Conservation (phyloP, 306 rosid genomes). For the Cotoneaster glaucophyllus region DNA sequence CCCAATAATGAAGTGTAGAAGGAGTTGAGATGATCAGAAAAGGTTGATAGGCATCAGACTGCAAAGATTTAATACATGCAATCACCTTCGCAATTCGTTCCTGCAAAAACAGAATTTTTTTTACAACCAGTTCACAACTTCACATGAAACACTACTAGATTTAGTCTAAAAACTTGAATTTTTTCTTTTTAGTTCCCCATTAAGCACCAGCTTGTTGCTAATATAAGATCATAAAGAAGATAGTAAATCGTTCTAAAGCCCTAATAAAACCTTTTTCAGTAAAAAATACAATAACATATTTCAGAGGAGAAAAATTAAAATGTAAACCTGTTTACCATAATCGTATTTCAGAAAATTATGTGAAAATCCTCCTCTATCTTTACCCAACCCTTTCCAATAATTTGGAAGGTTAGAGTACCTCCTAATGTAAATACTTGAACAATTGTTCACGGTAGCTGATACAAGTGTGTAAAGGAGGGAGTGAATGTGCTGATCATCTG, state of each 20-base stretch:
- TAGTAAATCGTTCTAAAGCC: neutral
- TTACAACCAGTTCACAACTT: neutral
- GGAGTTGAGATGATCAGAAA: constrained; percentile 56
- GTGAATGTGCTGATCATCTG: neutral
- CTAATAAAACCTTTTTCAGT: neutral
- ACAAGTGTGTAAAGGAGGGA: neutral
- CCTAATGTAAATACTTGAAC: neutral
- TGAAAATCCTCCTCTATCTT: neutral
- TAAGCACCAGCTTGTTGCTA: neutral
- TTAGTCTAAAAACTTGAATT: neutral
- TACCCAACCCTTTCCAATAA: neutral
- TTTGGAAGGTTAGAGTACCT: neutral
- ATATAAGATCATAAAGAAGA: neutral
- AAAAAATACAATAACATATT: neutral
- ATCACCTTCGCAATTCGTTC: constrained; percentile 43
- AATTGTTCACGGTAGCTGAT: neutral
- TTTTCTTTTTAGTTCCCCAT: neutral
- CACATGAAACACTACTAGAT: neutral
- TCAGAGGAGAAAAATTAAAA: neutral
- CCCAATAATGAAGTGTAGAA: constrained; percentile 48
- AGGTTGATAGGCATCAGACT: constrained; percentile 34
- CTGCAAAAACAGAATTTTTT: constrained; percentile 25
- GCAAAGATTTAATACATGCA: constrained; percentile 46
- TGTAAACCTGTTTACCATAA: neutral
- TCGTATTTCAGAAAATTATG: neutral